Percentiles rank a stretch among this genome's conserved stretches.
These are phyloP conservation scores for Teratosphaeria pseudoeucalypti DNA, from an alignment of 2,329 filamentous ascomycete genomes.

Conservation along the genomic window DNA sequence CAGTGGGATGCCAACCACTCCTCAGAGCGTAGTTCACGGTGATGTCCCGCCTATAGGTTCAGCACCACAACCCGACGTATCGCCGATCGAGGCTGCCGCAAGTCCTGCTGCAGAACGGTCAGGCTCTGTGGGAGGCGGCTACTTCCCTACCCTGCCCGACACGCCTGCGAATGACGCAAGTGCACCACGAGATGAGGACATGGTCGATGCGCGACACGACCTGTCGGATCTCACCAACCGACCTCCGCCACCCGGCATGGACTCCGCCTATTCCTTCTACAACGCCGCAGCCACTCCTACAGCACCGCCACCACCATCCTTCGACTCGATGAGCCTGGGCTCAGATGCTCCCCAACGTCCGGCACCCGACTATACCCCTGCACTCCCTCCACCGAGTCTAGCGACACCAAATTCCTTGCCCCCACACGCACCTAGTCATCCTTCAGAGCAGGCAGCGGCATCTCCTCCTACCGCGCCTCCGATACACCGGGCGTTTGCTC, in stretches of 20 bases:
- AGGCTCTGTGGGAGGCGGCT: constrained; percentile 45
- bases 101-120: constrained; percentile 19
- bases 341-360: background rate
- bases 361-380: background rate
- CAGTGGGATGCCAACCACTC: constrained; percentile 38
- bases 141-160: constrained; percentile 45
- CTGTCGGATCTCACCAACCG: background rate
- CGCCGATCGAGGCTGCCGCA: constrained; percentile 41
- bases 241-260: background rate
- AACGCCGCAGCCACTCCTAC: background rate
- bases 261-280: background rate
- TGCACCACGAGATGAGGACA: background rate
- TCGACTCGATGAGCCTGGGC: background rate
- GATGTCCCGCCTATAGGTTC: background rate
- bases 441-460: background rate
- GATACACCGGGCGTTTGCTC: background rate
- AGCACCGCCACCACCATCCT: background rate
- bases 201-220: background rate
- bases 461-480: background rate
- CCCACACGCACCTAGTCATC: background rate
- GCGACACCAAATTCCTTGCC: background rate
- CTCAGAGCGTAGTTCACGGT: constrained; percentile 10
- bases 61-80: constrained; percentile 32
- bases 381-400: background rate
- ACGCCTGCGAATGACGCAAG: constrained; percentile 14